Base-by-base conservation (phyloP, 495 filamentous ascomycete species). In the Rhizodiscina lignyota region DNA sequence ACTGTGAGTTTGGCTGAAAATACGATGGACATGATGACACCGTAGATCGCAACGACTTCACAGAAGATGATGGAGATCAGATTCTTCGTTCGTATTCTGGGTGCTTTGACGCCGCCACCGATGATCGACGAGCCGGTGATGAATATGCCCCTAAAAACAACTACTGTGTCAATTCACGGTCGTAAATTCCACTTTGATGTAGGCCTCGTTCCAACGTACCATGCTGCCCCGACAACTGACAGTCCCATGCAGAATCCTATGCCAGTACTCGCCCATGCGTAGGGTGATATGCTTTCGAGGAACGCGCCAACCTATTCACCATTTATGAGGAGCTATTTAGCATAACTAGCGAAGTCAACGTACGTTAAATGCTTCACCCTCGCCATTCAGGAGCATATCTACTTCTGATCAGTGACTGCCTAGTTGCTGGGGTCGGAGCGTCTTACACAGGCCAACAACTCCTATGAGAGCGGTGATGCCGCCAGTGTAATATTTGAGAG, bases 11-110 rank as follows among this genome's bases (percentile, higher is more conserved):
- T 89, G 21, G 86, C 63, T 24, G 86, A 91, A 64, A 94, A 94
- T 30, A 99, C 76, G 55, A 99, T 99, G 41, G 87, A 77, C 83
- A 96, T 96, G 61, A 99, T 99, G 49, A 99, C 85, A 49, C 91
- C 91, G 67, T 99, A 99, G 55, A 99, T 99, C 51, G 91, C 91
- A 42, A 99, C 91, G 45, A 96, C 91, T 61, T 99, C 91, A 63
- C 91, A 99, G 69, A 99, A 99, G 63, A 99, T 94, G 63, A 99
- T 96, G 46, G 91, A 96, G 53, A 99, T 94, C 40, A 99, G 57
- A 62, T 96, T 99, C 73, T 99, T 99, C 35, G 91, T 99, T 47
- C 87, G 79, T 54, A 99, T 96, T 44, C 89, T 74, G 15, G 89
- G 91, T 19, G 91, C 89, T 48, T 77, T 80, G 53, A 99, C 91